Evolutionary conservation across 2,329 filamentous ascomycete species (phyloP), one percentile per base, ranked within the genome.

Genomic region (Penicillium frequentans): DNA sequence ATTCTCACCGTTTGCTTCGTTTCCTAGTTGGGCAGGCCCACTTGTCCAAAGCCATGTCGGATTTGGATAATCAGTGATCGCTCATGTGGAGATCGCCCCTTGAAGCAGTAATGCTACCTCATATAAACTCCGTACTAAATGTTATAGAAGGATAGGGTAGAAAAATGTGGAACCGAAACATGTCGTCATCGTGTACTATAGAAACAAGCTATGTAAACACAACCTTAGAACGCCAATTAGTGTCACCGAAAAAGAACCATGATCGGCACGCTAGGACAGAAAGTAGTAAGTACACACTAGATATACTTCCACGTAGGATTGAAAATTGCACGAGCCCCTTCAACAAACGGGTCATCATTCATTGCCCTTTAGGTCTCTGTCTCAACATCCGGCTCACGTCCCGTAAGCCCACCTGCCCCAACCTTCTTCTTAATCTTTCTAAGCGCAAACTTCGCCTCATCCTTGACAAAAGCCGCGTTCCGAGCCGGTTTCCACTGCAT

Each of bases 401-500:
- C 93, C 42, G 86, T 86, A 69, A 98, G 75, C 26, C 80, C 80
- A 21, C 85, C 84, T 33, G 87, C 88, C 3, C 68, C 68, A 10
- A 95, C 82, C 70, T 90, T 87, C 68, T 90, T 89, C 73, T 88
- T 90, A 54, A 96, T 77, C 72, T 90, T 90, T 45, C 87, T 82
- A 5, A 92, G 74, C 0, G 90, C 91, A 76, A 88, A 93, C 67
- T 89, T 88, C 0, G 90, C 86, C 79, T 98, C 90, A 67, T 97
- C 83, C 76, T 95, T 96, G 44, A 88, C 93, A 73, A 97, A 98
- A 64, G 87, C 86, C 23, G 86, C 81, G 70, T 96, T 96, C 42
- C 93, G 83, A 71, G 93, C 90, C 0, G 93, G 93, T 69, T 87
- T 90, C 92, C 93, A 98, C 74, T 98, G 93, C 91, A 97, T 96